Conservation (phyloP, 805 yeast species). For the Cyberlindnera misumaiensis region DNA sequence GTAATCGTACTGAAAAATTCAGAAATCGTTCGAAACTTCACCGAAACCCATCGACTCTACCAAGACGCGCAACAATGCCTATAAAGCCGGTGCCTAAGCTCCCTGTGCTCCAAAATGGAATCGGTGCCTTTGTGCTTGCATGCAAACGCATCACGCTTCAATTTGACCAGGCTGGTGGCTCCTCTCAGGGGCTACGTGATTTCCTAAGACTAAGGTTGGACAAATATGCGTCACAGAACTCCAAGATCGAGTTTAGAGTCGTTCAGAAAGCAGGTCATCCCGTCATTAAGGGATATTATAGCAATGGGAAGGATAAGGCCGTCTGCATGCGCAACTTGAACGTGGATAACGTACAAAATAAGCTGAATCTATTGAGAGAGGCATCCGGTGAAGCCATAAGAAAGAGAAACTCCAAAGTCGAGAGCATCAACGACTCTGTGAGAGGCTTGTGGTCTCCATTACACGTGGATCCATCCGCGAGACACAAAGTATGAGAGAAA, state of each 20-base stretch:
- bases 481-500: conserved; percentile 30
- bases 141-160: conserved; percentile 71
- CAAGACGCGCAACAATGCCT: conserved; percentile 36
- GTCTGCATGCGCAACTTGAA: conserved; percentile 75
- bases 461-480: conserved; percentile 53
- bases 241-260: conserved; percentile 67
- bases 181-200: conserved; percentile 77
- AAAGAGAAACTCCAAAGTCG: conserved; percentile 70
- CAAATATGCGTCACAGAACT: conserved; percentile 50
- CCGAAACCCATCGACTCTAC: background rate
- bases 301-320: conserved; percentile 40
- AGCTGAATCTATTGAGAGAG: conserved; percentile 56
- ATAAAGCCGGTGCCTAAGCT: conserved; percentile 54
- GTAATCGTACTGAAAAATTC: too few species aligned
- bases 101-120: conserved; percentile 66
- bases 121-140: conserved; percentile 57
- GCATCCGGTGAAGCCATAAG: conserved; percentile 58
- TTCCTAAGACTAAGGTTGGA: conserved; percentile 49
- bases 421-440: conserved; percentile 72
- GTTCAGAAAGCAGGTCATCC: conserved; percentile 80
- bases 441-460: conserved; percentile 98
- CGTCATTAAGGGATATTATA: conserved; percentile 52
- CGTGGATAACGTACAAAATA: conserved; percentile 53
- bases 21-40: background rate
- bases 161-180: conserved; percentile 95